Evolutionary conservation across 352 stramenopile species (phyloP).

Genomic region (Halophytophthora polymorphica): DNA sequence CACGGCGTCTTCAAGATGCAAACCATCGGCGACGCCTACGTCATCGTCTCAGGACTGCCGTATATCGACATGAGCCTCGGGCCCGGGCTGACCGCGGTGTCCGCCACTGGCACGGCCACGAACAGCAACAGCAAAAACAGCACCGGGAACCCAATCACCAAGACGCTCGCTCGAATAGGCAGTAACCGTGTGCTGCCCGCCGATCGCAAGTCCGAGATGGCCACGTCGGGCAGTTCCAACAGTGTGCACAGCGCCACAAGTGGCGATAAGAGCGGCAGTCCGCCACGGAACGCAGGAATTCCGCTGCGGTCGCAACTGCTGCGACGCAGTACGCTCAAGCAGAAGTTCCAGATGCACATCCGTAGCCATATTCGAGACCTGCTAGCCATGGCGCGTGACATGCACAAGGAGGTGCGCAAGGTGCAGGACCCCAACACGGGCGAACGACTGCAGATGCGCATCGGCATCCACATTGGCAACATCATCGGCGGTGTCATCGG

Average conservation of each 20-base stretch:
- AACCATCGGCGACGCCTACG: slow-evolving; percentile 92
- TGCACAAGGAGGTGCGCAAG: slow-evolving; percentile 85
- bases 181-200: slow-evolving; percentile 59
- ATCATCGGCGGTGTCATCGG: slow-evolving; percentile 88
- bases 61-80: slow-evolving; percentile 86
- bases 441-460: slow-evolving; percentile 83
- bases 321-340: slow-evolving; percentile 70
- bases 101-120: slow-evolving; percentile 9
- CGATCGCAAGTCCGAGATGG: slow-evolving; percentile 15
- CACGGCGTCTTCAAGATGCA: slow-evolving; percentile 94
- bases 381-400: slow-evolving; percentile 78
- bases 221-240: no score
- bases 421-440: slow-evolving; percentile 83
- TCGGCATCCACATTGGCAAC: slow-evolving; percentile 85
- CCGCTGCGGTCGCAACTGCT: slow-evolving; percentile 23
- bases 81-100: slow-evolving; percentile 33
- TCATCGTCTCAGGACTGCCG: slow-evolving; percentile 84
- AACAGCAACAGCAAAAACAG: slow-evolving; percentile 15
- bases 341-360: slow-evolving; percentile 81
- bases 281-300: slow-evolving; percentile 4
- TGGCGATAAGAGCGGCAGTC: not conserved
- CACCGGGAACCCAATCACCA: slow-evolving; percentile 1
- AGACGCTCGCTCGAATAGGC: slow-evolving; percentile 17
- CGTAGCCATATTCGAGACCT: slow-evolving; percentile 79
- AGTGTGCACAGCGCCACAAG: no score